These are phyloP conservation scores for Phlegmacium glaucopus DNA, from an alignment of 768 basidiomycete species.

Conservation along the genomic window DNA sequence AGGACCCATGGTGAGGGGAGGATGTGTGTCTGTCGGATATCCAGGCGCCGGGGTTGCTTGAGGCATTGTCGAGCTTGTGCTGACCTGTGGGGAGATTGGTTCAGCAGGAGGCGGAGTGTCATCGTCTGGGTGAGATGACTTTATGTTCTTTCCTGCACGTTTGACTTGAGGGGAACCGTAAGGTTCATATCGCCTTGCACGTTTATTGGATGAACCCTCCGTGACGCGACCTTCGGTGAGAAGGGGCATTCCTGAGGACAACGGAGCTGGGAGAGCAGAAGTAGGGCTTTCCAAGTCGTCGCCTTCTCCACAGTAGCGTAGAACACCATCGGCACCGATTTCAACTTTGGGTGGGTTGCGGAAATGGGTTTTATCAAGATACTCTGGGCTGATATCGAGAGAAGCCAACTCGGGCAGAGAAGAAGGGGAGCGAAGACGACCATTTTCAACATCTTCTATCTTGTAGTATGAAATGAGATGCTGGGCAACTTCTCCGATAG, in stretches of 20 bases:
- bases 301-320: constrained; percentile 80
- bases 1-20: constrained; percentile 1
- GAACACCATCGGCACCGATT: constrained; percentile 76
- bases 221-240: constrained; percentile 43
- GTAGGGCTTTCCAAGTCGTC: constrained; percentile 60
- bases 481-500: constrained; percentile 80
- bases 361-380: constrained; percentile 89
- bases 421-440: constrained; percentile 84
- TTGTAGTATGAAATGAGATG: constrained; percentile 96
- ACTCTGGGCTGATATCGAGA: constrained; percentile 83
- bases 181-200: constrained; percentile 41
- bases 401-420: constrained; percentile 84
- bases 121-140: constrained; percentile 17
- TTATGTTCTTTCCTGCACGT: constrained; percentile 35
- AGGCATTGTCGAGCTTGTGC: constrained; percentile 10
- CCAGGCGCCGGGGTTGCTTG: constrained; percentile 12
- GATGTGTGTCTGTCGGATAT: constrained; percentile 11
- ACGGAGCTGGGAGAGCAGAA: constrained; percentile 34
- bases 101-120: constrained; percentile 11
- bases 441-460: constrained; percentile 85
- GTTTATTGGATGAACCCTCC: constrained; percentile 34
- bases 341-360: constrained; percentile 89
- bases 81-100: constrained; percentile 14
- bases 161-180: constrained; percentile 33
- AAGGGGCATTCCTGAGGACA: constrained; percentile 42